These are phyloP conservation scores for Imleria badia DNA, from an alignment of 768 basidiomycete genomes.

Conservation along the genomic window DNA sequence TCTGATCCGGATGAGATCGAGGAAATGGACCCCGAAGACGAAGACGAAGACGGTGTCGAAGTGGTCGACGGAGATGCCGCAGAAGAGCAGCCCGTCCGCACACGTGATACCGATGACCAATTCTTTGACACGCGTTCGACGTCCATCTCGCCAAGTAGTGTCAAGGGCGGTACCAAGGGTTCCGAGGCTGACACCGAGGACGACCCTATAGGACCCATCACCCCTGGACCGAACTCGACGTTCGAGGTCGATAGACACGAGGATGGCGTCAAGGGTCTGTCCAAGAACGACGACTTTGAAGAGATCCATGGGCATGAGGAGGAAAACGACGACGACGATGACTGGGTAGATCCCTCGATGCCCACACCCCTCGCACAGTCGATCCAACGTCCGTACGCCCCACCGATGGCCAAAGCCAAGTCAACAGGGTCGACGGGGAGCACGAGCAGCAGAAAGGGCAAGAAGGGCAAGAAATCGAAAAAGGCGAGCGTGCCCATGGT, in stretches of 20 bases:
- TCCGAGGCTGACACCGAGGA: conserved; percentile 71
- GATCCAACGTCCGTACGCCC: conserved; percentile 25
- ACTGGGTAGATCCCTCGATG: conserved; percentile 70
- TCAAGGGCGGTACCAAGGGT: conserved; percentile 41
- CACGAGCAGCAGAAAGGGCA: conserved; percentile 24
- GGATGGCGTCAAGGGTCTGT: conserved; percentile 23
- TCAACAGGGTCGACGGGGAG: conserved; percentile 31
- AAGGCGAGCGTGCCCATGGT: conserved; percentile 40
- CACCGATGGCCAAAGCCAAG: conserved; percentile 24
- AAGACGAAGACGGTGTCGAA: conserved; percentile 47
- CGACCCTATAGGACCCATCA: conserved; percentile 67
- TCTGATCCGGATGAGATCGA: conserved; percentile 77
- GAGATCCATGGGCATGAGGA: conserved; percentile 31
- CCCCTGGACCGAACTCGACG: conserved; percentile 53
- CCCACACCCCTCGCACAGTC: conserved; percentile 37
- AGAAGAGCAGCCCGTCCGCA: conserved; percentile 28
- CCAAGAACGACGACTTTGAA: conserved; percentile 28
- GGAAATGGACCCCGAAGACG: conserved; percentile 55
- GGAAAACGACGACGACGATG: conserved; percentile 43
- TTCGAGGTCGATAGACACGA: conserved; percentile 26
- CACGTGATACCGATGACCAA: conserved; percentile 42
- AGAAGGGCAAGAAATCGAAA: conserved; percentile 39
- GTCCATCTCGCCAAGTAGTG: conserved; percentile 41
- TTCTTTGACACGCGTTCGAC: conserved; percentile 55
- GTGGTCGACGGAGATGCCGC: conserved; percentile 25